Evolutionary conservation across 2,329 filamentous ascomycete species (phyloP), one percentile per base, ranked within the genome.

Genomic region (Stemphylium beticola): DNA sequence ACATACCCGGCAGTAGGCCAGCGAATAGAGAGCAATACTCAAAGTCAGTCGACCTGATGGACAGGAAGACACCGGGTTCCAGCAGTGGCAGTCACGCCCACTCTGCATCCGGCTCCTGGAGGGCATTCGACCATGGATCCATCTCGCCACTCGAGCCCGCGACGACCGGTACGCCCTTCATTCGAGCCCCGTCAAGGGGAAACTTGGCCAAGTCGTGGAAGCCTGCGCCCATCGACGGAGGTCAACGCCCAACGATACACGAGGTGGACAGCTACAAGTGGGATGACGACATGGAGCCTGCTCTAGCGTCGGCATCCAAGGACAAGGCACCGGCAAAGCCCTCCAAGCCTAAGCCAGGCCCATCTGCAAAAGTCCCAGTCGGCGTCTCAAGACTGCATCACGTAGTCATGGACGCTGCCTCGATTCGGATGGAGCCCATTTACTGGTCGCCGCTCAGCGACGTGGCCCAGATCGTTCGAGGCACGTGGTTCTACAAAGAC

Each of bases 391-490:
- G 92, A 61, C 80, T 99, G 53, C 93, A 99, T 72, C 85, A 93
- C 67, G 93, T 98, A 1, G 87, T 90, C 53, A 81, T 98, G 64
- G 92, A 93, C 18, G 84, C 65, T 9, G 68, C 72, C 37, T 70
- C 68, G 6, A 68, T 71, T 58, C 83, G 91, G 68, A 96, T 99
- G 92, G 91, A 93, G 74, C 95, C 95, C 0, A 97, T 98, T 55
- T 99, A 99, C 73, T 99, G 95, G 95, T 93, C 89, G 15, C 93
- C 95, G 7, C 84, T 98, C 29, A 92, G 96, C 66, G 95, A 98
- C 68, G 85, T 96, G 29, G 89, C 91, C 6, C 82, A 87, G 32
- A 92, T 98, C 1, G 83, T 89, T 53, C 84, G 95, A 61, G 92
- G 90, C 0, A 98, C 93, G 0, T 99, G 95, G 95, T 99, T 99